phyloP scores from a whole-genome alignment of 805 yeast genomes.

The Pichia cephalocereana region DNA sequence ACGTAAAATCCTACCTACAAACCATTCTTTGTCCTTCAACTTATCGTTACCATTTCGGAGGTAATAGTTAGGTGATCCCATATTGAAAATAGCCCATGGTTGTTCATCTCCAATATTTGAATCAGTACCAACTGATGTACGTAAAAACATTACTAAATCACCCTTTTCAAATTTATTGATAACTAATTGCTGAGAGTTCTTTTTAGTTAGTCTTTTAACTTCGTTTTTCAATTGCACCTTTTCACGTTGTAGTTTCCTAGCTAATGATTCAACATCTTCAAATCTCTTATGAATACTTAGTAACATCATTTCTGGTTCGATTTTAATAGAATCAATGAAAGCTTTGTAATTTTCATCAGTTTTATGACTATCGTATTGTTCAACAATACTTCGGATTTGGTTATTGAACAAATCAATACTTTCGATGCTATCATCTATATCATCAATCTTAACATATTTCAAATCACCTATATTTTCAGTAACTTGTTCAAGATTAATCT shows the following conservation, averaged over 20 bases:
- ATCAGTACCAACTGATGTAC: constrained; percentile 42
- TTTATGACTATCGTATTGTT: constrained; percentile 3
- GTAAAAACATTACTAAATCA: constrained; percentile 72
- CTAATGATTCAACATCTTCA: constrained; percentile 81
- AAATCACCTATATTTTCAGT: constrained; percentile 1
- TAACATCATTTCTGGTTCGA: constrained; percentile 21
- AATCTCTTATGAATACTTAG: constrained; percentile 58
- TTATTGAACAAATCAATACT: not conserved
- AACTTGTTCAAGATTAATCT: constrained; percentile 10
- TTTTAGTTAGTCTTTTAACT: constrained; percentile 28
- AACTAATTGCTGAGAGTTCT: constrained; percentile 45
- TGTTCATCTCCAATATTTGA: constrained; percentile 15
- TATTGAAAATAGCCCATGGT: constrained; percentile 94
- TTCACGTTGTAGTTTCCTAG: constrained; percentile 75
- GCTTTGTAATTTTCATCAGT: constrained; percentile 29
- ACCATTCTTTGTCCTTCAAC: constrained; percentile 59
- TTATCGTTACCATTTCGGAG: constrained; percentile 32
- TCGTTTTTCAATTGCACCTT: constrained; percentile 44
- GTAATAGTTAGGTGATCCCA: constrained; percentile 80
- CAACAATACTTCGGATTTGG: not conserved
- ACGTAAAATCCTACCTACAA: constrained; percentile 55
- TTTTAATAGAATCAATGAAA: constrained; percentile 17
- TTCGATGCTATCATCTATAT: not conserved
- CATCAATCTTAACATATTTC: not conserved
- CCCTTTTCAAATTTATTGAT: constrained; percentile 58